Percentiles rank a stretch among this genome's conserved stretches.
Conservation (phyloP, 75 land plant genomes). For the Sequoiadendron giganteum region DNA sequence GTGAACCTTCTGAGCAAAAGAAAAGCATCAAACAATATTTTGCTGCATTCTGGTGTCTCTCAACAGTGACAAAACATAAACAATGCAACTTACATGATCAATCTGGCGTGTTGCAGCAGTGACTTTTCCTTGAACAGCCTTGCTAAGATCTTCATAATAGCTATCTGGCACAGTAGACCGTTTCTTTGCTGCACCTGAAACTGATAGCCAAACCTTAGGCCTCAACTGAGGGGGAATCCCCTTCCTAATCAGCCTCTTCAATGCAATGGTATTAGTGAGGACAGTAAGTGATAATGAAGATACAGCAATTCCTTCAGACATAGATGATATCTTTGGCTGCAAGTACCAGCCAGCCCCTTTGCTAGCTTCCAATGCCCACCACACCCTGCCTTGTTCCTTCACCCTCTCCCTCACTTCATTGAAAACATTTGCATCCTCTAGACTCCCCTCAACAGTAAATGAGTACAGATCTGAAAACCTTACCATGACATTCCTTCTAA, state of each 20-base stretch:
- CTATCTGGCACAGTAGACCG: constrained; percentile 83
- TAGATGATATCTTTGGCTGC: constrained; percentile 61
- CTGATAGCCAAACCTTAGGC: constrained; percentile 88
- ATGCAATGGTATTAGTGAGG: constrained; percentile 43
- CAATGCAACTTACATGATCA: constrained; percentile 73
- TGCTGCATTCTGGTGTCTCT: not conserved
- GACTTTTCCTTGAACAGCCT: constrained; percentile 65
- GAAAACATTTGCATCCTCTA: constrained; percentile 82
- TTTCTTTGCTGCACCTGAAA: constrained; percentile 91
- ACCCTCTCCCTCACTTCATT: constrained; percentile 89
- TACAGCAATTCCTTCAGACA: constrained; percentile 43
- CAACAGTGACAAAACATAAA: constrained; percentile 1
- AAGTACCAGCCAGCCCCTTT: constrained; percentile 94
- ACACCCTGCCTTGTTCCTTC: constrained; percentile 70
- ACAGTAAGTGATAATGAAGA: constrained; percentile 40
- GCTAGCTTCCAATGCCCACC: constrained; percentile 88
- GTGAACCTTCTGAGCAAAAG: not conserved
- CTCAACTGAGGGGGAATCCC: constrained; percentile 82
- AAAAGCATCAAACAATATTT: not conserved
- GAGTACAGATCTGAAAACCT: constrained; percentile 84
- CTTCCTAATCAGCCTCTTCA: constrained; percentile 88
- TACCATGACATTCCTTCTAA: constrained; percentile 53
- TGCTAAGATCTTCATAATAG: constrained; percentile 72
- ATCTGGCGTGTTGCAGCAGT: constrained; percentile 91
- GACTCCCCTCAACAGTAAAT: constrained; percentile 81